phyloP scores from a whole-genome alignment of 202 grass and related monocot genomes.

The Setaria italica region DNA sequence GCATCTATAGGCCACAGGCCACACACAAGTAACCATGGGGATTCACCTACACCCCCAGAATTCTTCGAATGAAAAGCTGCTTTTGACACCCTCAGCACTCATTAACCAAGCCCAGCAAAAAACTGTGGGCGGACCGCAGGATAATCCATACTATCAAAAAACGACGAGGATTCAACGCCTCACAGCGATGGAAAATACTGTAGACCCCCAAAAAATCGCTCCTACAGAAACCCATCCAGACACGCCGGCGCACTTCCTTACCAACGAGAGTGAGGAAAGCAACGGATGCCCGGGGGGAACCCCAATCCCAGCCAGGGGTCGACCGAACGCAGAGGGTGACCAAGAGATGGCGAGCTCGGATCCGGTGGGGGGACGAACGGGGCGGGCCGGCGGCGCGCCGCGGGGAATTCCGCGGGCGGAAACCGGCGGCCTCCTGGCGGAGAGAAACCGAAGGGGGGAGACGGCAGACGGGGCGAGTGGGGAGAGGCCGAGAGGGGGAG shows the following conservation, averaged over 20 bases:
- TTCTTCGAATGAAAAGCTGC: neutral
- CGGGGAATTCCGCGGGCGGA: neutral
- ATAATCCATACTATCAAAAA: neutral
- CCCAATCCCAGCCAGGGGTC: neutral
- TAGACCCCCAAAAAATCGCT: neutral
- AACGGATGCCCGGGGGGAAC: neutral
- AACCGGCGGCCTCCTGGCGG: neutral
- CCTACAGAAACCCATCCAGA: neutral
- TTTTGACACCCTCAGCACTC: neutral
- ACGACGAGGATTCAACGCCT: neutral
- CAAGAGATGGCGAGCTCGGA: neutral
- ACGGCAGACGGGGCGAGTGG: too few relatives aligned
- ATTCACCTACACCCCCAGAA: neutral
- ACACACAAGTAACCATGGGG: neutral
- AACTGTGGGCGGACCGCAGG: neutral
- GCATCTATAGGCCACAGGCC: neutral
- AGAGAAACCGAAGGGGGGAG: neutral
- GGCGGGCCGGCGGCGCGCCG: too few relatives aligned
- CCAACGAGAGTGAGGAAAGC: neutral
- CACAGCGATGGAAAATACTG: neutral
- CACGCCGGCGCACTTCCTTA: neutral
- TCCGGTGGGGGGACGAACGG: neutral
- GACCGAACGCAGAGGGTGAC: neutral
- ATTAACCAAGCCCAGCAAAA: neutral
- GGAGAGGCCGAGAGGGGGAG: neutral